Evolutionary conservation across 2,329 filamentous ascomycete genomes (phyloP).

Genomic region (Aspergillus flavus): DNA sequence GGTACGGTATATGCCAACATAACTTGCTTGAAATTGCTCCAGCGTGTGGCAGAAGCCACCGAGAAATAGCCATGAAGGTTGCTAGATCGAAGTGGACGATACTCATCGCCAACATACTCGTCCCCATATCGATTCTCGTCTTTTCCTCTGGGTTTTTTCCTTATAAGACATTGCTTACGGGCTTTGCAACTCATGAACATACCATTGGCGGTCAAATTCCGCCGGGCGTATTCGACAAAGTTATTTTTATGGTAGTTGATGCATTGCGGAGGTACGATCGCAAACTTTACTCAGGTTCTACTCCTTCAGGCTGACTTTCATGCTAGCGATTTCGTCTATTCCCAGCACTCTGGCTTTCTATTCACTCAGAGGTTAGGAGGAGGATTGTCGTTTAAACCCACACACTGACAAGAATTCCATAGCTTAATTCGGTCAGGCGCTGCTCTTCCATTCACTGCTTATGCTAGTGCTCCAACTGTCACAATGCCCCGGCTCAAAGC

Average conservation of each 20-base stretch:
- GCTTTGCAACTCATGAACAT: conserved; percentile 67
- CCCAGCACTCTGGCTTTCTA: conserved; percentile 74
- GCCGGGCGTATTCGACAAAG: conserved; percentile 76
- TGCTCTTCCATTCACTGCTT: conserved; percentile 90
- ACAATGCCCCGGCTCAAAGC: conserved; percentile 98
- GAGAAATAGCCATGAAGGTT: conserved; percentile 22
- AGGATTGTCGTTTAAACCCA: not conserved
- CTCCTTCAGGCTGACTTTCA: conserved; percentile 21
- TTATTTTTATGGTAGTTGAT: conserved; percentile 98
- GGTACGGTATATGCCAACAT: not conserved
- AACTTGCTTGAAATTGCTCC: not conserved
- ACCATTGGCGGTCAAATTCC: conserved; percentile 59
- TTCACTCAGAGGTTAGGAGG: conserved; percentile 79
- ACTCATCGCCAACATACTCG: conserved; percentile 71
- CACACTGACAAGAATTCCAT: conserved; percentile 15
- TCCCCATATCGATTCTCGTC: conserved; percentile 71
- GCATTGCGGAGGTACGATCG: conserved; percentile 75
- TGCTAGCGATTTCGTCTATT: conserved; percentile 87
- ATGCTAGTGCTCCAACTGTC: conserved; percentile 94
- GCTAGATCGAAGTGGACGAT: conserved; percentile 45
- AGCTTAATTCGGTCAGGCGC: conserved; percentile 82
- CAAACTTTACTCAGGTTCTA: not conserved
- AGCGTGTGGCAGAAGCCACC: not conserved
- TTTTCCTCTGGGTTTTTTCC: conserved; percentile 96
- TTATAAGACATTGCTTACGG: conserved; percentile 91